A percentile compares a stretch with the other conserved stretches of the same genome.
Conservation (phyloP, 345 rosid genomes). For the Geranium brycei region DNA sequence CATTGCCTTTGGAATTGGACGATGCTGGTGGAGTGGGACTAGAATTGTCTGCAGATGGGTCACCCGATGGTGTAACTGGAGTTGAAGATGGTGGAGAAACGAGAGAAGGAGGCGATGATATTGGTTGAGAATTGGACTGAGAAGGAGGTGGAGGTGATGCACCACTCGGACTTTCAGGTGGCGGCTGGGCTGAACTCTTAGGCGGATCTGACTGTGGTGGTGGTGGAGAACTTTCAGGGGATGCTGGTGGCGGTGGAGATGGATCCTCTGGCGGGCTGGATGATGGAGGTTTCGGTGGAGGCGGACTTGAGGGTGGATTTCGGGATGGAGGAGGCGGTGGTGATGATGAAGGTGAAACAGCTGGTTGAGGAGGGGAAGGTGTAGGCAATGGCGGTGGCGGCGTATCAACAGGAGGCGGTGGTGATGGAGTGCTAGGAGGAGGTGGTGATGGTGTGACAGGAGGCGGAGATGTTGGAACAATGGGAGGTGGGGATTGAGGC, state of each 20-base stretch:
- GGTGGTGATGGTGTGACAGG: conserved; percentile 13
- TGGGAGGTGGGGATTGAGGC: conserved; percentile 5
- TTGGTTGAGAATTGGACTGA: conserved; percentile 18
- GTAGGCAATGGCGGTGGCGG: conserved; percentile 18
- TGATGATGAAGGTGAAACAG: conserved; percentile 15
- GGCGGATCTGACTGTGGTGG: conserved; percentile 13
- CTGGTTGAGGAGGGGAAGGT: conserved; percentile 22
- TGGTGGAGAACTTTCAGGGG: conserved; percentile 22
- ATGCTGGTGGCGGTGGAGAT: conserved; percentile 11
- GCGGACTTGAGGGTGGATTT: conserved; percentile 7
- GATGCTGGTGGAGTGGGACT: conserved; percentile 22
- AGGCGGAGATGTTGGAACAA: conserved; percentile 9
- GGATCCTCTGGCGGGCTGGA: conserved; percentile 14
- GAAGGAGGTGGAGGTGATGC: conserved; percentile 13
- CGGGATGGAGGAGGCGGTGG: conserved; percentile 10
- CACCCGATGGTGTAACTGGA: conserved; percentile 4
- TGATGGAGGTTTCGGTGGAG: conserved; percentile 9
- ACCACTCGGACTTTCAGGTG: conserved; percentile 9
- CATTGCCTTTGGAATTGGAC: conserved; percentile 17
- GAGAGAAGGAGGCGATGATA: conserved; percentile 31
- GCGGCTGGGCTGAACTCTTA: conserved; percentile 12
- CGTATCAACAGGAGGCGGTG: conserved; percentile 14
- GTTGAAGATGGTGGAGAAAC: conserved; percentile 27
- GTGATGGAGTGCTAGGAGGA: conserved; percentile 11
- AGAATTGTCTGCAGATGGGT: conserved; percentile 10